Base-by-base conservation (phyloP, 352 stramenopile genomes). In the Pythium rishiriense region DNA sequence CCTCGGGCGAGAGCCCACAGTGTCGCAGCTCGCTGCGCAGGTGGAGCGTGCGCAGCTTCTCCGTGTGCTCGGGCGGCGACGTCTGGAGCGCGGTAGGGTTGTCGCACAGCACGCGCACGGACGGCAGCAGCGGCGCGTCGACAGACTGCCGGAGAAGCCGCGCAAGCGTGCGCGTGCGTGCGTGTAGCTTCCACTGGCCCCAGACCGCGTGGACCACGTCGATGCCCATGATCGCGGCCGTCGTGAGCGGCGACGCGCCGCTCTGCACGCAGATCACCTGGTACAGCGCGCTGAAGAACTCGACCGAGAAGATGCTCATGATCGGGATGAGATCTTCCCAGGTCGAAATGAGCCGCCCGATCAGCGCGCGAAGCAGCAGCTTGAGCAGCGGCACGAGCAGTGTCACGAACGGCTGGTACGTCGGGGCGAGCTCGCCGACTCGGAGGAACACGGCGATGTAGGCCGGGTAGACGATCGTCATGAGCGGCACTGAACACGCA, bases 251-350 rank as follows among this genome's bases (percentile, higher is more conserved):
- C 4, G 67, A 72, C 17, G 31, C 56, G 8, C 60, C 58, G 22
- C 42, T 53, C 28, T 79, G 65, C 52, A 79, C 74, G 45, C 66
- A 74, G 3, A 54, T 70, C 7, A 68, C 60, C 19, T 77, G 21
- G 39, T 74, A 81, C 0, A 79, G 24, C 12, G 65, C 41, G 35
- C 74, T 69, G 57, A 74, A 78, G 22, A 78, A 59, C 25, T 79
- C 62, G 46, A 77, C 60, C 0, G 67, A 70, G 49, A 77, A 75
- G 10, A 73, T 69, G 25, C 64, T 55, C 6, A 67, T 58, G 49
- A 67, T 62, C 0, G 69, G 74, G 6, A 73, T 67, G 47, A 72
- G 50, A 25, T 78, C 70, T 59, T 74, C 61, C 29, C 75, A 52
- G 39, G 74, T 35, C 5, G 48, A 25, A 24, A 52, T 42, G 25